Evolutionary conservation across 1,284 basidiomycete species (phyloP).

Genomic region (Cryptococcus sp.): DNA sequence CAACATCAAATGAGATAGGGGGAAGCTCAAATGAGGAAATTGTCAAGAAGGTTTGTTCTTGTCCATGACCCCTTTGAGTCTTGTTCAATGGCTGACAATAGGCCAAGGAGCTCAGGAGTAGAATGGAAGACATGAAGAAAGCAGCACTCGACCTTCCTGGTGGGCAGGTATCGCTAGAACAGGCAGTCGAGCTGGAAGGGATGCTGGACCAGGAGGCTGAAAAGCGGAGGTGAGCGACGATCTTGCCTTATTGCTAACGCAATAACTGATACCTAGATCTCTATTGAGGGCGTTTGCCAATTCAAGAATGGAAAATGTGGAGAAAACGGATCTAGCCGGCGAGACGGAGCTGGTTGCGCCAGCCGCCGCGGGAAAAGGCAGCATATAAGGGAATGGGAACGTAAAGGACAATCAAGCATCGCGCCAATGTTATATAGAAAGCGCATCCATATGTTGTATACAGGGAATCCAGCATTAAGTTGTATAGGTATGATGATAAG

Average conservation of each 20-base stretch:
- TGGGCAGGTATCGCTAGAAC: slow-evolving; percentile 17
- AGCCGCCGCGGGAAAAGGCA: too few species aligned
- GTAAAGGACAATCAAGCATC: too few species aligned
- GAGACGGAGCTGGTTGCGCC: neutral
- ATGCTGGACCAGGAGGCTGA: slow-evolving; percentile 21
- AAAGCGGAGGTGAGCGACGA: slow-evolving; percentile 18
- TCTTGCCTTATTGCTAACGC: too few species aligned
- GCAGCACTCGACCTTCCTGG: slow-evolving; percentile 24
- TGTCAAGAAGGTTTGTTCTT: slow-evolving; percentile 1
- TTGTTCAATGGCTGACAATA: too few species aligned
- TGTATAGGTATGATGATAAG: too few species aligned
- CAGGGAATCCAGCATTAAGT: too few species aligned
- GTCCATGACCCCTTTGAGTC: too few species aligned
- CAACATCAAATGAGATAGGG: neutral
- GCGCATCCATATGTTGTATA: too few species aligned
- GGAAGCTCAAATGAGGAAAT: neutral
- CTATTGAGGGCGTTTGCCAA: slow-evolving; percentile 6
- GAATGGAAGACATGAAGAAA: slow-evolving; percentile 19
- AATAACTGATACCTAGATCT: too few species aligned
- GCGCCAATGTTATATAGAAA: too few species aligned
- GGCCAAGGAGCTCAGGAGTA: slow-evolving; percentile 20
- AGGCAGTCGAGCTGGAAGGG: slow-evolving; percentile 10
- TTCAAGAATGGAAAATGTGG: slow-evolving; percentile 5
- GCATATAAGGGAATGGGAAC: too few species aligned
- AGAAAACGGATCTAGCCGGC: neutral